A percentile compares a stretch with the other conserved stretches of the same genome.
These are phyloP conservation scores for Amylostereum areolatum DNA, from an alignment of 1,284 basidiomycete genomes.

Conservation along the genomic window DNA sequence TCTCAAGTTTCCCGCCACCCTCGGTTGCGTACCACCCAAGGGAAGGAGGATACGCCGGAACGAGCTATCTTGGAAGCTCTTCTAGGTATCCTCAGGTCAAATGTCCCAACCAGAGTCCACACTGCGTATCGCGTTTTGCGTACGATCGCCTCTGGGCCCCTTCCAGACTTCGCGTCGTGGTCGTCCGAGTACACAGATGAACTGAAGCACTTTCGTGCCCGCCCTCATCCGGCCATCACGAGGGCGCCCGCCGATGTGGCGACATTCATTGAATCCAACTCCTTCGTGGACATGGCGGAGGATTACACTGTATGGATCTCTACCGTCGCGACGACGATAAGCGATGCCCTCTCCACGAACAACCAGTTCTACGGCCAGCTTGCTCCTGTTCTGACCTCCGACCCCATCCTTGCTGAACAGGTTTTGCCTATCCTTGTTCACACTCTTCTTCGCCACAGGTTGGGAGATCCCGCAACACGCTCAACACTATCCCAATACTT, in stretches of 20 bases:
- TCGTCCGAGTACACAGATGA: conserved; percentile 37
- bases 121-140: conserved; percentile 62
- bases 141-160: conserved; percentile 38
- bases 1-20: conserved; percentile 7
- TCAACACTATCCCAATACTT: conserved; percentile 59
- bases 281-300: conserved; percentile 30
- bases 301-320: conserved; percentile 66
- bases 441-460: conserved; percentile 40
- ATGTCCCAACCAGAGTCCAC: conserved; percentile 41
- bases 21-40: not conserved
- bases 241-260: conserved; percentile 28
- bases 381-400: conserved; percentile 46
- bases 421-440: conserved; percentile 76
- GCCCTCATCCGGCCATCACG: conserved; percentile 27
- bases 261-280: conserved; percentile 30
- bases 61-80: conserved; percentile 49
- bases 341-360: conserved; percentile 45
- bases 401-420: conserved; percentile 56
- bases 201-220: conserved; percentile 46
- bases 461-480: conserved; percentile 14
- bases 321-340: conserved; percentile 54
- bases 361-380: conserved; percentile 72
- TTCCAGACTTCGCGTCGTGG: too few species aligned
- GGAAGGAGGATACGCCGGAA: conserved; percentile 11
- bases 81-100: conserved; percentile 52